These are phyloP conservation scores for Yamadazyma buinensis DNA, from an alignment of 1,139 yeast species.

Conservation along the genomic window DNA sequence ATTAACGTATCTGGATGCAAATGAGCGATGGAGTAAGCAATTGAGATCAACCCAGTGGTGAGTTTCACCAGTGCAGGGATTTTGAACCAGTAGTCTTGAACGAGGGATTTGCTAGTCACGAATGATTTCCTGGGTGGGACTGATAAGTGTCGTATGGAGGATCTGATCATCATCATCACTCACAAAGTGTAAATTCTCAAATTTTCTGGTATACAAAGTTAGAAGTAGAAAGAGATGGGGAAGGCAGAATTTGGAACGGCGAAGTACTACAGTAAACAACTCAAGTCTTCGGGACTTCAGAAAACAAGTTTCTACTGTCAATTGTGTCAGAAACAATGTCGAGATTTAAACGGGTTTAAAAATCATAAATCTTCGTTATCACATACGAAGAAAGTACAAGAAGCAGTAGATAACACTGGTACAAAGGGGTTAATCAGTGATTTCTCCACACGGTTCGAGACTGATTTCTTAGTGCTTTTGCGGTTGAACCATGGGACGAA, in stretches of 20 bases:
- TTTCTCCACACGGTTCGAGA: constrained; percentile 58
- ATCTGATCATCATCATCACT: too few species aligned
- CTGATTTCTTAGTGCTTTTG: constrained; percentile 63
- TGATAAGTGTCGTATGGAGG: constrained; percentile 4
- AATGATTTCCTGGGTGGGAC: constrained; percentile 34
- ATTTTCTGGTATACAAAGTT: too few species aligned
- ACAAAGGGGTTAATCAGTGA: constrained; percentile 46
- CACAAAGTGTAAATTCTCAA: too few species aligned
- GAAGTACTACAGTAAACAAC: constrained; percentile 71
- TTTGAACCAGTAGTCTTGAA: constrained; percentile 23
- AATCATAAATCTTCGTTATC: constrained; percentile 79
- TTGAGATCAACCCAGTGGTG: constrained; percentile 22
- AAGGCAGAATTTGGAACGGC: constrained; percentile 76
- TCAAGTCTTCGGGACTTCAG: constrained; percentile 83
- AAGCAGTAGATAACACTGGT: constrained; percentile 19
- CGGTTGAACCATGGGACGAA: constrained; percentile 78
- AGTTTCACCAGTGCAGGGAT: constrained; percentile 29
- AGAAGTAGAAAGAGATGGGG: constrained; percentile 15
- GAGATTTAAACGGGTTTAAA: constrained; percentile 93
- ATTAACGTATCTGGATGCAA: constrained; percentile 33
- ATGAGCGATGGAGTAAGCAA: constrained; percentile 31
- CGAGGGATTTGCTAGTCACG: constrained; percentile 21
- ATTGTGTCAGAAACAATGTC: constrained; percentile 85
- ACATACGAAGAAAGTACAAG: constrained; percentile 56
- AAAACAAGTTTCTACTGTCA: constrained; percentile 87